Evolutionary conservation across 495 filamentous ascomycete species (phyloP), one percentile per base, ranked within the genome.

Genomic region (Penicillium samsonianum): DNA sequence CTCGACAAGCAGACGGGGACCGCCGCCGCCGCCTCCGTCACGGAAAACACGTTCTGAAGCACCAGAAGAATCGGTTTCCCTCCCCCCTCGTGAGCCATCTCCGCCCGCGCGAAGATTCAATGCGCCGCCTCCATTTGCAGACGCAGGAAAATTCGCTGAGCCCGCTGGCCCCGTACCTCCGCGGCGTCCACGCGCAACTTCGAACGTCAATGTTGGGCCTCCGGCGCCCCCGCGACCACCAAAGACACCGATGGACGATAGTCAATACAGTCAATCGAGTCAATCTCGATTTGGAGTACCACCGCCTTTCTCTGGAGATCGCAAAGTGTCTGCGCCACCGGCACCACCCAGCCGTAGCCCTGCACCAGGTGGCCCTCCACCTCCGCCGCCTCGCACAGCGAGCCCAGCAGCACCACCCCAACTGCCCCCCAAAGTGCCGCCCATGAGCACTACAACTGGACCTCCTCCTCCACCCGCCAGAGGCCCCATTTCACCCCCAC

Each of bases 211-310:
- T 40, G 78, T 88, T 20, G 91, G 87, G 2, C 90, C 92, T 17
- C 88, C 90, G 4, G 91, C 92, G 33, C 92, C 92, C 19, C 92
- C 92, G 8, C 80, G 90, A 62, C 92, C 92, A 37, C 89, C 92
- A 2, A 97, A 97, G 72, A 89, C 84, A 4, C 89, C 91, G 4
- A 77, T 92, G 64, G 89, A 93, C 30, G 89, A 92, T 19, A 65
- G 68, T 61, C 68, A 81, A 7, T 40, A 92, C 17, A 63, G 68
- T 62, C 68, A 81, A 22, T 52, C 65, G 7, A 44, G 22, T 30
- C 23, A n/a, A 16, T 74, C 78, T 28, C 87, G 77, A 59, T 90
- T 89, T 67, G 83, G 81, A 20, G 91, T 97, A 14, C 91, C 94
- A 28, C 93, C 93, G 17, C 86, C 89, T 20, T 96, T 96, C 67